Conservation (phyloP, 2,329 filamentous ascomycete genomes). For the Aspergillus clavatus region DNA sequence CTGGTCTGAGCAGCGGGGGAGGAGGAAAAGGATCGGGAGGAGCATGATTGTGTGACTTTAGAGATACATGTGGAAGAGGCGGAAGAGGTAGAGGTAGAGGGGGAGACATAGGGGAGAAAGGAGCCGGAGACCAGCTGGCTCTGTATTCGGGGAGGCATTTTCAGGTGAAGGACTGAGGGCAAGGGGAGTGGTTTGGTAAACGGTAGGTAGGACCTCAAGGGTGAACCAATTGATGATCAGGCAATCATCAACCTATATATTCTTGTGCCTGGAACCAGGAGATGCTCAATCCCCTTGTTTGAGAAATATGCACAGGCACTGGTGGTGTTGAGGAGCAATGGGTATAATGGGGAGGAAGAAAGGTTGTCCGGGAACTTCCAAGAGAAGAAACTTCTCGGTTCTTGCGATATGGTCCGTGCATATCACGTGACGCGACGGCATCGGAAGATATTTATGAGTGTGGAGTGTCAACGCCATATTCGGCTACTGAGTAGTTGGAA, state of each 20-base stretch:
- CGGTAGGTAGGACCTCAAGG: no score
- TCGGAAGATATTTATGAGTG: neutral
- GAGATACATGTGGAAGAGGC: slow-evolving; percentile 12
- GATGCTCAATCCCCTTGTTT: slow-evolving; percentile 11
- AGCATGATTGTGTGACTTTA: slow-evolving; percentile 16
- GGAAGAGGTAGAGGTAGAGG: slow-evolving; percentile 19
- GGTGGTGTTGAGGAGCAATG: slow-evolving; percentile 9
- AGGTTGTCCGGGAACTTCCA: slow-evolving; percentile 5
- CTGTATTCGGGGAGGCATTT: slow-evolving; percentile 40
- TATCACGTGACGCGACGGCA: slow-evolving; percentile 16
- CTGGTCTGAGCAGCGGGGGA: slow-evolving; percentile 40
- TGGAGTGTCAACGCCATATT: no score
- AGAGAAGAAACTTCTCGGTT: slow-evolving; percentile 31
- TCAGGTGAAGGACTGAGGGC: slow-evolving; percentile 7
- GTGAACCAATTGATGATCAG: neutral
- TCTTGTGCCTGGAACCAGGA: neutral
- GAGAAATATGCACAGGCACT: slow-evolving; percentile 1
- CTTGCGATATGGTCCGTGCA: slow-evolving; percentile 12
- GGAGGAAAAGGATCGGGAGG: slow-evolving; percentile 31
- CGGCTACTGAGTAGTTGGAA: no score
- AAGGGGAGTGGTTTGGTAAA: neutral
- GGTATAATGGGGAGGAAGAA: slow-evolving; percentile 6
- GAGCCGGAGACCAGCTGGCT: slow-evolving; percentile 32
- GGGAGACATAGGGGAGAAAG: slow-evolving; percentile 30
- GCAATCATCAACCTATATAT: neutral